Evolutionary conservation across 805 yeast genomes (phyloP), one percentile per base, ranked within the genome.

Genomic region (Kodamaea sagamina): DNA sequence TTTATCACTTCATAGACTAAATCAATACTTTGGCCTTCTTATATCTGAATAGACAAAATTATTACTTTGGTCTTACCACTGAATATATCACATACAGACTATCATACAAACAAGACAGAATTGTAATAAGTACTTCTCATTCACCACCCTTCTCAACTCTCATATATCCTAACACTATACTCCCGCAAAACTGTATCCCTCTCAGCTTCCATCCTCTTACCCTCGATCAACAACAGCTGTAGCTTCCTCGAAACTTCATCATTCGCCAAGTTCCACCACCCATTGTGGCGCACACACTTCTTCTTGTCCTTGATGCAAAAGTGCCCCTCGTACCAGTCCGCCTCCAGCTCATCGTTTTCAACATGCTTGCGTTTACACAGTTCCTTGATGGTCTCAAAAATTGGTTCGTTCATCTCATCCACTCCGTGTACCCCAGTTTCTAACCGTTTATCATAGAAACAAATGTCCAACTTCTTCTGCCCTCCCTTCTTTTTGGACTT

Each of bases 241-340:
- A 54, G 46, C 16, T 47, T 42, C 39, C 55, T 65, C 41, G 55
- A 45, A 11, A 65, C 39, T 38, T 64, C 67, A 47, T 71, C 76
- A 19, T 55, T 53, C 6, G 61, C 44, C 34, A 71, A 57, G 41
- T 60, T 64, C 57, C 64, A 62, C 81, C 82, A 77, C 1, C 78
- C 75, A 37, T 62, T 67, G 49, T 82, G 89, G 36, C 75, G 72
- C 3, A 55, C 55, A 55, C 89, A 82, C 50, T 78, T 81, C 42
- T 74, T 68, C 47, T 74, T 75, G 38, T 82, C 86, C 7, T 65
- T 57, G 5, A 79, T 54, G 51, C 88, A 82, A 1, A 77, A 39
- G 6, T 45, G 18, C 19, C 50, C 51, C 4, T 49, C 16, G 39
- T 46, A 46, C 55, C 50, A 41, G 7, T 41, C 51, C 3, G 35